Percentiles rank a stretch among this genome's conserved stretches.
These are phyloP conservation scores for Anthracocystis panici-leucophaei DNA, from an alignment of 1,284 basidiomycete genomes.

Conservation along the genomic window DNA sequence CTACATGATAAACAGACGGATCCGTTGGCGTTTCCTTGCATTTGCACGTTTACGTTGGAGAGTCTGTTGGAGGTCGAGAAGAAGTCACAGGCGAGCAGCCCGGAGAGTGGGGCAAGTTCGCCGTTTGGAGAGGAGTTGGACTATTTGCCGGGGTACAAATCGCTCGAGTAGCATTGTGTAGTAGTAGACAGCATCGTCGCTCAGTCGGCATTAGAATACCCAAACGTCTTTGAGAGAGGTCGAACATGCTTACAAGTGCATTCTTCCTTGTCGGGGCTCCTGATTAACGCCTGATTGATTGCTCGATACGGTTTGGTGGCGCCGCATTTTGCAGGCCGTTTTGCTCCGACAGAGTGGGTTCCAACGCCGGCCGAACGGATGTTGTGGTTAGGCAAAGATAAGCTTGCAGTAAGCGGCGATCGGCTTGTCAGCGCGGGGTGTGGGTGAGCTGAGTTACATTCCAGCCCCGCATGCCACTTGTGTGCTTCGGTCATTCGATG, in stretches of 20 bases:
- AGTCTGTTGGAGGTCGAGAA: slow-evolving; percentile 34
- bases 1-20: slow-evolving; percentile 29
- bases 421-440: too few species aligned
- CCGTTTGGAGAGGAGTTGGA: slow-evolving; percentile 4
- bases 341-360: too few species aligned
- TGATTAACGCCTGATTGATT: too few species aligned
- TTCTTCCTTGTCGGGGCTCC: too few species aligned
- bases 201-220: neutral
- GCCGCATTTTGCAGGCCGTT: too few species aligned
- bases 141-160: slow-evolving; percentile 8
- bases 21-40: slow-evolving; percentile 29
- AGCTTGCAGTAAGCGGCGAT: too few species aligned
- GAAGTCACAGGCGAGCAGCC: slow-evolving; percentile 3
- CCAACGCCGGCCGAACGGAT: too few species aligned
- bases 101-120: neutral
- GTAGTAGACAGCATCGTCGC: neutral
- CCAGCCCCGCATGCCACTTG: too few species aligned
- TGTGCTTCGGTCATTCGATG: too few species aligned
- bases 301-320: too few species aligned
- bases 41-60: slow-evolving; percentile 33
- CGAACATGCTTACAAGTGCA: neutral
- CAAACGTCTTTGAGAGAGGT: neutral
- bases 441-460: too few species aligned
- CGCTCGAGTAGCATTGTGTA: slow-evolving; percentile 5
- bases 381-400: too few species aligned